Evolutionary conservation across 176 grass and related monocot species (phyloP).

Genomic region (Pharus latifolius): DNA sequence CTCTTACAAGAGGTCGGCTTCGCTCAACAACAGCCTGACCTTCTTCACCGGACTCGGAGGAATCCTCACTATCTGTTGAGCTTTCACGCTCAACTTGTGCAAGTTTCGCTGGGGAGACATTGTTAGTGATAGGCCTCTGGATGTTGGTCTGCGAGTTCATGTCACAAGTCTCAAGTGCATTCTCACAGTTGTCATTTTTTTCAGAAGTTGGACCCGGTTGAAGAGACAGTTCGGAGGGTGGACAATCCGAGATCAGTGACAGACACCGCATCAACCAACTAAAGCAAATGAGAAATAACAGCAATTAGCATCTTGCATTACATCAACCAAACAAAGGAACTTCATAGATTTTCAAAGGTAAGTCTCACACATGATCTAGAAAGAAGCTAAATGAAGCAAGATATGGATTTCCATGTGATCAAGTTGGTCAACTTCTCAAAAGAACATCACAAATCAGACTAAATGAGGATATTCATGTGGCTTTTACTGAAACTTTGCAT

Average conservation of each 20-base stretch:
- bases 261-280: conserved; percentile 63
- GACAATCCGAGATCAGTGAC: conserved; percentile 37
- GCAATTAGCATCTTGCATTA: conserved; percentile 14
- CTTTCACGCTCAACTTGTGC: conserved; percentile 88
- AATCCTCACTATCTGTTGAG: conserved; percentile 55
- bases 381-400: neutral
- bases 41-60: conserved; percentile 49
- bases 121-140: conserved; percentile 24
- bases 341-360: neutral
- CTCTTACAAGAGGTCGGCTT: conserved; percentile 71
- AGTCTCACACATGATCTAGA: conserved; percentile 1
- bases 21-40: conserved; percentile 65
- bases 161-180: conserved; percentile 8
- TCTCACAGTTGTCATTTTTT: conserved; percentile 13
- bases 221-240: conserved; percentile 5
- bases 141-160: conserved; percentile 12
- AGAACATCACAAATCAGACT: neutral
- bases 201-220: conserved; percentile 11
- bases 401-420: neutral
- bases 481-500: neutral
- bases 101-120: conserved; percentile 75
- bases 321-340: neutral
- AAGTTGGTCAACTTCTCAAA: neutral
- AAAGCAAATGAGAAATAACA: conserved; percentile 31
- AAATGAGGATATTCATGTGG: neutral